phyloP scores from a whole-genome alignment of 805 yeast genomes.

The Scheffersomyces ergatensis region DNA sequence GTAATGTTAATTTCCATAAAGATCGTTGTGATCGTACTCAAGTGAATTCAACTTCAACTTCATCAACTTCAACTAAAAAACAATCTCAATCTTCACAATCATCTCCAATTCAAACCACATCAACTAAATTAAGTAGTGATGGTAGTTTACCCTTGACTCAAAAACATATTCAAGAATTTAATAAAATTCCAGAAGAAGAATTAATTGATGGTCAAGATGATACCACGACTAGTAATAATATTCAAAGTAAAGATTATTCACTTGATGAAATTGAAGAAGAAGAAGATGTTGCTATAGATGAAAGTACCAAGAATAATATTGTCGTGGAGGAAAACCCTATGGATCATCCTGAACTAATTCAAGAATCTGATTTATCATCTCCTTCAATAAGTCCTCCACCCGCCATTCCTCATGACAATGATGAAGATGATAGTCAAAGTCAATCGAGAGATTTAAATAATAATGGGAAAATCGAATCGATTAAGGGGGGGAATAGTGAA shows the following conservation, averaged over 20 bases:
- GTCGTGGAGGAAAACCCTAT: not conserved
- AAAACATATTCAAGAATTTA: not conserved
- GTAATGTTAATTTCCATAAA: slow-evolving; percentile 21
- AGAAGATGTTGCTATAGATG: not conserved
- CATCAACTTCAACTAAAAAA: not conserved
- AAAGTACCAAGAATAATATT: no score
- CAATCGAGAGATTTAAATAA: no score
- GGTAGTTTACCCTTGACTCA: not conserved
- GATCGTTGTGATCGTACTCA: slow-evolving; percentile 38
- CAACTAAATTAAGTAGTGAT: not conserved
- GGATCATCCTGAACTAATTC: not conserved
- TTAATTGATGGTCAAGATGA: not conserved
- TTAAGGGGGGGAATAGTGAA: no score
- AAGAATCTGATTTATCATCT: not conserved
- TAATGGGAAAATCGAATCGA: no score
- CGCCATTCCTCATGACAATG: not conserved
- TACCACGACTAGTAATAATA: no score
- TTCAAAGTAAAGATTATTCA: not conserved
- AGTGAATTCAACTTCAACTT: slow-evolving; percentile 1
- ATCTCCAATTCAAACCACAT: not conserved
- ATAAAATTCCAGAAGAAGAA: not conserved
- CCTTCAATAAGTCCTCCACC: not conserved
- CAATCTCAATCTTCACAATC: not conserved
- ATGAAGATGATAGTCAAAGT: not conserved
- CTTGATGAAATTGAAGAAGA: not conserved